These are phyloP conservation scores for Linnemannia elongata DNA, from an alignment of 192 early-diverging fungal species.

Conservation along the genomic window DNA sequence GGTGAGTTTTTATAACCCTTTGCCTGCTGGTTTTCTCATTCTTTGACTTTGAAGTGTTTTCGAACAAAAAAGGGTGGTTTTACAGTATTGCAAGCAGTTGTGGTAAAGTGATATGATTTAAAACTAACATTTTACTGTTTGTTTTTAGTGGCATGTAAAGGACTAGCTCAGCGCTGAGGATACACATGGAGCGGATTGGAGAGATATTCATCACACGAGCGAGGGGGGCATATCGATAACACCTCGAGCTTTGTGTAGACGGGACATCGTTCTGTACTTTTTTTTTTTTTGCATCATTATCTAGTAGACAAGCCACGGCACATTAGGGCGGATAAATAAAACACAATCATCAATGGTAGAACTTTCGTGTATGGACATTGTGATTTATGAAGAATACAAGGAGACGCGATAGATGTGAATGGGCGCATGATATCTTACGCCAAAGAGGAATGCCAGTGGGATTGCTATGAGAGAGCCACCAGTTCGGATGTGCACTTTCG, in stretches of 20 bases:
- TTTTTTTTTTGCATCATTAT: conserved; percentile 10
- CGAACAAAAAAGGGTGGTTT: too few relatives aligned
- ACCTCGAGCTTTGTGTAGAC: neutral
- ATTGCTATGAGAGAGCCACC: neutral
- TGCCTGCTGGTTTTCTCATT: neutral
- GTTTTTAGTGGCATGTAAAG: conserved; percentile 43
- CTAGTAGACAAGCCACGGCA: neutral
- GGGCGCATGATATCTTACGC: neutral
- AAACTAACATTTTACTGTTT: neutral
- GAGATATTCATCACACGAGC: neutral
- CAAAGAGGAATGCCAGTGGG: neutral
- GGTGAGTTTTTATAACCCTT: conserved; percentile 23
- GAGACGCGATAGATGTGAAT: neutral
- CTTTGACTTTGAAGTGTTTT: neutral
- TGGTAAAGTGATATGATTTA: neutral
- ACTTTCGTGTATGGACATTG: too few relatives aligned
- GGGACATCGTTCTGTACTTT: neutral
- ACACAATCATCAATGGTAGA: neutral
- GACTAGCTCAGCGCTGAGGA: neutral
- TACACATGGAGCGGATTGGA: neutral
- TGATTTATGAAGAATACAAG: too few relatives aligned
- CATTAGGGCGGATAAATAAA: neutral
- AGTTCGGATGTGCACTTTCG: conserved; percentile 11
- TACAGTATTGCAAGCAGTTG: neutral
- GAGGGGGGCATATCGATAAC: neutral